Evolutionary conservation across 805 yeast genomes (phyloP).

Genomic region (Schwanniomyces sp.): DNA sequence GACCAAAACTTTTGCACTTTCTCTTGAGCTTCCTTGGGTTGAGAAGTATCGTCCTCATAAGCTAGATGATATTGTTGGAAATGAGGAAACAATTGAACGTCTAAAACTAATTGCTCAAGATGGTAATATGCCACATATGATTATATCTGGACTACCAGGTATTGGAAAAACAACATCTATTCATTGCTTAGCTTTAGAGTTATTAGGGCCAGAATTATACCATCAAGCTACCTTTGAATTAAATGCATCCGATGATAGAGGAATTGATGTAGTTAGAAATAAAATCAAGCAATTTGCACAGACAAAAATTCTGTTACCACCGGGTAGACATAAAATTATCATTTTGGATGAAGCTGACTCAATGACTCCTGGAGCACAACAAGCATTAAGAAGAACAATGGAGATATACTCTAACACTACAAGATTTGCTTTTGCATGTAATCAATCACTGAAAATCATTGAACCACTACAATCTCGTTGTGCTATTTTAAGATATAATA

Average conservation of each 20-base stretch:
- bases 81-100: constrained; percentile 84
- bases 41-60: constrained; percentile 88
- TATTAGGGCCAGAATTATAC: constrained; percentile 67
- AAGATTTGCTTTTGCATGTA: constrained; percentile 98
- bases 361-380: constrained; percentile 97
- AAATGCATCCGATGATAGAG: constrained; percentile 96
- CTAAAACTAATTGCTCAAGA: constrained; percentile 81
- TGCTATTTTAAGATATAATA: constrained; percentile 84
- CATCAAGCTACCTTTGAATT: constrained; percentile 86
- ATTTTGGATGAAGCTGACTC: constrained; percentile 95
- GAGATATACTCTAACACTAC: constrained; percentile 94
- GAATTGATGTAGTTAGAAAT: constrained; percentile 93
- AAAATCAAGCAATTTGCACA: constrained; percentile 96
- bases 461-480: constrained; percentile 97
- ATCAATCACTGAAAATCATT: constrained; percentile 89
- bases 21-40: constrained; percentile 56
- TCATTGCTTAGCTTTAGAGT: constrained; percentile 82
- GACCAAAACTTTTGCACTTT: constrained; percentile 7
- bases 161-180: constrained; percentile 96
- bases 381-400: constrained; percentile 92
- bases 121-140: constrained; percentile 97
- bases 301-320: constrained; percentile 82
- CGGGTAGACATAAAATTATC: constrained; percentile 88
- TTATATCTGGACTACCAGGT: constrained; percentile 95
- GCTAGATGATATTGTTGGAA: constrained; percentile 88